phyloP scores from a whole-genome alignment of 352 stramenopile species.

The Blastocystis sp. region DNA sequence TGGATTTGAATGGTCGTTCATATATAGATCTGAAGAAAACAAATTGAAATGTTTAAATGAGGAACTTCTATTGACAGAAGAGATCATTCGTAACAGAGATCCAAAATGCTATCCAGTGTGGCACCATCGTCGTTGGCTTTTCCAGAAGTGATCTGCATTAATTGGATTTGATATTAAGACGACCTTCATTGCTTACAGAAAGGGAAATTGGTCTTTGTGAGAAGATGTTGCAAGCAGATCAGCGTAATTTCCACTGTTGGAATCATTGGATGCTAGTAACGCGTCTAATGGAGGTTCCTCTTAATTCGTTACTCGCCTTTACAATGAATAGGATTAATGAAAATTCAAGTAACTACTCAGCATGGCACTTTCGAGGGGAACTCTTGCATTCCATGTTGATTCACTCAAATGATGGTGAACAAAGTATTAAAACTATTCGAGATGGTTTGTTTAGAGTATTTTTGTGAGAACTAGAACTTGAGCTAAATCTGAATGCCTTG shows the following conservation, averaged over 20 bases:
- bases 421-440: background rate
- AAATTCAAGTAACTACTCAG: conserved; percentile 97
- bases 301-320: conserved; percentile 79
- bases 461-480: conserved; percentile 69
- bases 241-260: conserved; percentile 98
- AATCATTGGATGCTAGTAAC: conserved; percentile 83
- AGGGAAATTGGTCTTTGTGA: conserved; percentile 72
- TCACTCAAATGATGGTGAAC: background rate
- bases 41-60: conserved; percentile 70
- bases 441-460: background rate
- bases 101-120: conserved; percentile 90
- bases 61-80: conserved; percentile 80
- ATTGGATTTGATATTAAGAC: background rate
- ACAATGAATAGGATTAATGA: conserved; percentile 87
- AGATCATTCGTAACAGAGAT: conserved; percentile 81
- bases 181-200: background rate
- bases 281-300: conserved; percentile 62
- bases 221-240: conserved; percentile 76
- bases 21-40: conserved; percentile 49
- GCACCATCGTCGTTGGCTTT: conserved; percentile 72
- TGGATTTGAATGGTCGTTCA: conserved; percentile 62
- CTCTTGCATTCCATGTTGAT: conserved; percentile 66
- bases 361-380: conserved; percentile 79
- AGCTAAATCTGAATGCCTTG: conserved; percentile 82
- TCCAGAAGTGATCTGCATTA: conserved; percentile 51